Base-by-base conservation (phyloP, 108 stramenopile species). In the Schizochytrium sp. region DNA sequence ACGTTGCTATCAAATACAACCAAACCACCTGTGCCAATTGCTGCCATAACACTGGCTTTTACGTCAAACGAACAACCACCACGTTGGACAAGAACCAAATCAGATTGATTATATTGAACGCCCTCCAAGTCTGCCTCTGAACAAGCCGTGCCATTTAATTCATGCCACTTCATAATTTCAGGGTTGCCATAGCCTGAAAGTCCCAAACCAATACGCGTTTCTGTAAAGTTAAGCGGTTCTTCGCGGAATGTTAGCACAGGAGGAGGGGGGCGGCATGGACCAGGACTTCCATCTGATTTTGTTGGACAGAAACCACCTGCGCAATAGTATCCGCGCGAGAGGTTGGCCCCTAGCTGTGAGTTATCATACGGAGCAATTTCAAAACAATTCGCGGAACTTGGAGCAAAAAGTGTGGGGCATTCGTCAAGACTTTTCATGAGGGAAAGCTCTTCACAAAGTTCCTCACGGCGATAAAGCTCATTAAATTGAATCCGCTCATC, bases 261-360 rank as follows among this genome's bases (percentile, higher is more conserved):
- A n/a, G 73, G 73, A 4, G 50, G 12, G 4, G 73, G 73, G 49
- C 50, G 73, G 45, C 73, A 83, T 12, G 1, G n/a, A 7, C 45
- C 73, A 4, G 50, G 28, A 28, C 50, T 53, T 8, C 73, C 73
- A 46, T 47, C 46, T 4, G 7, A 46, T 8, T 53, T n/a, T n/a
- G 50, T 83, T 19, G 73, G 73, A 50, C 73, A 83, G 50, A 83
- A 83, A 53, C 73, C 73, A 12, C 73, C 73, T 4, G 12, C 45
- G 73, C 73, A 83, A 19, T 83, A 83, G 49, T 53, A 83, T n/a
- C 73, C 73, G 28, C 50, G 50, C 7, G 73, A 53, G 15, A 53
- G 17, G 50, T 83, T 53, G 73, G 5, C 45, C 13, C 73, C 73
- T 4, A 53, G 46, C 4, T 50, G 73, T 13, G 38, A 38, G 41